A percentile compares a stretch with the other conserved stretches of the same genome.
phyloP scores from a whole-genome alignment of 2,329 filamentous ascomycete species.

The Malbranchea cinnamomea region DNA sequence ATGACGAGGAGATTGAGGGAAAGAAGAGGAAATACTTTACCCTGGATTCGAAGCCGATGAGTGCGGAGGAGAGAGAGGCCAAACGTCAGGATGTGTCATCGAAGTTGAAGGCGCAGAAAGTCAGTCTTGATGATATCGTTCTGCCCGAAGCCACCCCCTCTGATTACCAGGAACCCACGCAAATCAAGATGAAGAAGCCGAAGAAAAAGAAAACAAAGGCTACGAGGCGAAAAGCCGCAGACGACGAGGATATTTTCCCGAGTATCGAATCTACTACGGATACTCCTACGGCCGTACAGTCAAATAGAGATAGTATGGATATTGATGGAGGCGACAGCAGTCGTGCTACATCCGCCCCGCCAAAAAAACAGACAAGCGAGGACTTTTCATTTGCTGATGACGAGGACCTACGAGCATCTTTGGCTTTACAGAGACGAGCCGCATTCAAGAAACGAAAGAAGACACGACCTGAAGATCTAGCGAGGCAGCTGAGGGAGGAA shows the following conservation, averaged over 20 bases:
- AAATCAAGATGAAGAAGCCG: conserved; percentile 85
- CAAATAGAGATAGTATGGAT: conserved; percentile 51
- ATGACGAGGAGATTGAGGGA: conserved; percentile 86
- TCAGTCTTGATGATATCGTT: conserved; percentile 56
- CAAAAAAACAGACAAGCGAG: conserved; percentile 50
- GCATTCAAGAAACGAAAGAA: conserved; percentile 89
- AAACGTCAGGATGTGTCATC: conserved; percentile 39
- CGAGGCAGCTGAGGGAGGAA: conserved; percentile 59
- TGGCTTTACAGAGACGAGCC: conserved; percentile 67
- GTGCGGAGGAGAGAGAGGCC: conserved; percentile 46
- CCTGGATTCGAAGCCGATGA: conserved; percentile 61
- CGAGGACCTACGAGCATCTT: conserved; percentile 74
- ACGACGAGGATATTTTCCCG: conserved; percentile 43
- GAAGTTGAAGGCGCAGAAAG: conserved; percentile 49
- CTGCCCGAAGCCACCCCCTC: conserved; percentile 52
- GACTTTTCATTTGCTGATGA: conserved; percentile 70
- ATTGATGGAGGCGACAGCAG: conserved; percentile 43
- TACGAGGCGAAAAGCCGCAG: conserved; percentile 53
- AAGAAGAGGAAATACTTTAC: conserved; percentile 84
- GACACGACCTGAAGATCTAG: conserved; percentile 71
- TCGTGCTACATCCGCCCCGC: conserved; percentile 18
- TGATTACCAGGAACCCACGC: conserved; percentile 75
- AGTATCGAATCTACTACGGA: conserved; percentile 18
- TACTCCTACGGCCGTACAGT: conserved; percentile 13
- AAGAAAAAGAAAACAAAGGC: conserved; percentile 73